phyloP scores from a whole-genome alignment of 495 filamentous ascomycete species.

The Pyrenula aspistea region DNA sequence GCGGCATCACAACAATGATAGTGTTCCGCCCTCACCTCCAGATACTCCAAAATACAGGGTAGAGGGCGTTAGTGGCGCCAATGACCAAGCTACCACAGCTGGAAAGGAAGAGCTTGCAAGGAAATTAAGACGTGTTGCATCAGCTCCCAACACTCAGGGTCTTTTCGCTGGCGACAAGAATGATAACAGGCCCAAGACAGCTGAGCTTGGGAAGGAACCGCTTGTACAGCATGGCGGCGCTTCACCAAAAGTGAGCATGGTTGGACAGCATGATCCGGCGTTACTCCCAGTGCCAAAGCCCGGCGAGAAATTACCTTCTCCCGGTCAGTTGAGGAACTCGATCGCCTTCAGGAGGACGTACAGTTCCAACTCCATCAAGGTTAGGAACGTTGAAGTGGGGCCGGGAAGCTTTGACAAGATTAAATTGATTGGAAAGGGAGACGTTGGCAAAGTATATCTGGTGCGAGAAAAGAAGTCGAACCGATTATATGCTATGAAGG shows the following conservation, averaged over 20 bases:
- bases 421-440: slow-evolving; percentile 95
- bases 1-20: slow-evolving; percentile 88
- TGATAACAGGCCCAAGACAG: slow-evolving; percentile 63
- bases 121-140: slow-evolving; percentile 86
- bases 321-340: slow-evolving; percentile 42
- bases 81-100: slow-evolving; percentile 62
- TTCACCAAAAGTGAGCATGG: slow-evolving; percentile 41
- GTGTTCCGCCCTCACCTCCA: slow-evolving; percentile 91
- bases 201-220: slow-evolving; percentile 69
- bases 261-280: slow-evolving; percentile 30
- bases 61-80: slow-evolving; percentile 54
- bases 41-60: slow-evolving; percentile 75
- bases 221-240: slow-evolving; percentile 44
- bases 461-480: slow-evolving; percentile 95
- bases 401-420: slow-evolving; percentile 98
- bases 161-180: slow-evolving; percentile 60
- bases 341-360: slow-evolving; percentile 86
- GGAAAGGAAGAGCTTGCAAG: slow-evolving; percentile 89
- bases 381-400: slow-evolving; percentile 91
- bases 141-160: slow-evolving; percentile 92
- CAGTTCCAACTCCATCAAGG: slow-evolving; percentile 98
- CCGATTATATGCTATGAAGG: slow-evolving; percentile 97
- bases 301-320: slow-evolving; percentile 32
- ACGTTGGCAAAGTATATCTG: slow-evolving; percentile 96
- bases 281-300: slow-evolving; percentile 30